Evolutionary conservation across 345 rosid genomes (phyloP).

Genomic region (Citrus australasica): DNA sequence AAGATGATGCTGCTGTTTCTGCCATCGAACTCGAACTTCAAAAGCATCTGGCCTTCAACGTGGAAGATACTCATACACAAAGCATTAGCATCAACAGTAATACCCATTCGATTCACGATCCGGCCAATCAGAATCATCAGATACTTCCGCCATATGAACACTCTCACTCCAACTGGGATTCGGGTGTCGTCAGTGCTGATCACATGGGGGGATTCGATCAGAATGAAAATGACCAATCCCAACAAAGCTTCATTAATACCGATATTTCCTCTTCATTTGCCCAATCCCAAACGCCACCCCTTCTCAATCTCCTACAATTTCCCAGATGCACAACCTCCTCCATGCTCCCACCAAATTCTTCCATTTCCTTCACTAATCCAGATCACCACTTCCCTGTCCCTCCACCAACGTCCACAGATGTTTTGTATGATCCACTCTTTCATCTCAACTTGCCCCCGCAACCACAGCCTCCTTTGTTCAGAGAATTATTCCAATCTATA

Average conservation of each 20-base stretch:
- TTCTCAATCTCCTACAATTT: conserved; percentile 58
- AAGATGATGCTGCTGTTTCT: conserved; percentile 20
- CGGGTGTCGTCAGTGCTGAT: conserved; percentile 18
- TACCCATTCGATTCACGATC: conserved; percentile 29
- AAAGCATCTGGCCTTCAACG: conserved; percentile 33
- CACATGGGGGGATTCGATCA: conserved; percentile 1
- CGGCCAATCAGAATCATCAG: conserved; percentile 9
- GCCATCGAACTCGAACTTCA: conserved; percentile 38
- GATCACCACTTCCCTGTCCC: not conserved
- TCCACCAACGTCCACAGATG: not conserved
- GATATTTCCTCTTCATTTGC: conserved; percentile 25
- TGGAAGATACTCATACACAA: not conserved
- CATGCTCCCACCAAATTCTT: conserved; percentile 44
- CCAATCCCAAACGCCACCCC: conserved; percentile 47
- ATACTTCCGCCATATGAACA: conserved; percentile 21
- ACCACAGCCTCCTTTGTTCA: conserved; percentile 56
- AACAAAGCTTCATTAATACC: conserved; percentile 20
- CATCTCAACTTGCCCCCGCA: conserved; percentile 62
- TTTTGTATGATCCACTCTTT: conserved; percentile 52
- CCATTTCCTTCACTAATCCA: conserved; percentile 34
- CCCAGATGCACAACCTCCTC: conserved; percentile 39
- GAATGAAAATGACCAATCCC: not conserved
- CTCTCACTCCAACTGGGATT: conserved; percentile 36
- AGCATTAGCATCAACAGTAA: not conserved
- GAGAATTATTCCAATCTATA: conserved; percentile 38